Conservation (phyloP, 805 yeast genomes). For the Yamadazyma laniorum region DNA sequence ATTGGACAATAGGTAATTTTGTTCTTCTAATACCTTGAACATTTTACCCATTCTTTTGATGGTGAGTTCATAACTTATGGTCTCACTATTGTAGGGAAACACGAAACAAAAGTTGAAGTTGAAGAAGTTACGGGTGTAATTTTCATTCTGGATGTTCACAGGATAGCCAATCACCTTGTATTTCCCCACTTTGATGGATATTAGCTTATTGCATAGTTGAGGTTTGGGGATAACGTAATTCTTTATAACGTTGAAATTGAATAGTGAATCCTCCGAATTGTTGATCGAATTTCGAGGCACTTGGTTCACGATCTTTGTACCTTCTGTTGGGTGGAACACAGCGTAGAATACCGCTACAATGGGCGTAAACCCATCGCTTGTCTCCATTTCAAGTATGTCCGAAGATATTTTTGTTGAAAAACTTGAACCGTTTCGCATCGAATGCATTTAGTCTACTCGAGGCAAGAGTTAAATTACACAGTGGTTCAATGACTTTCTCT, state of each 20-base stretch:
- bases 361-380: constrained; percentile 73
- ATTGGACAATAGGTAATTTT: constrained; percentile 68
- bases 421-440: too few relatives aligned
- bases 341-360: constrained; percentile 86
- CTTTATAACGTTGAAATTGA: constrained; percentile 81
- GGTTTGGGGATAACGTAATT: constrained; percentile 95
- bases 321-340: constrained; percentile 93
- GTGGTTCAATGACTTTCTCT: too few relatives aligned
- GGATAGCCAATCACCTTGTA: constrained; percentile 85
- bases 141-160: constrained; percentile 68
- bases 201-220: constrained; percentile 76
- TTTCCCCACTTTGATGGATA: constrained; percentile 68
- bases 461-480: too few relatives aligned
- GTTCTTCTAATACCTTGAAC: constrained; percentile 90
- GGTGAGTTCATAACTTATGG: constrained; percentile 83
- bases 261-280: constrained; percentile 32
- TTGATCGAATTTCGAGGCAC: constrained; percentile 75
- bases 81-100: constrained; percentile 76
- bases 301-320: constrained; percentile 87
- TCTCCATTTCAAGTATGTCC: too few relatives aligned
- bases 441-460: too few relatives aligned
- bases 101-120: constrained; percentile 92
- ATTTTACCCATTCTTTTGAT: constrained; percentile 80
- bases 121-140: constrained; percentile 87
- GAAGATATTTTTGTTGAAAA: too few relatives aligned